A percentile compares a stretch with the other conserved stretches of the same genome.
phyloP scores from a whole-genome alignment of 441 rosid genomes.

The Gossypium trilobum region DNA sequence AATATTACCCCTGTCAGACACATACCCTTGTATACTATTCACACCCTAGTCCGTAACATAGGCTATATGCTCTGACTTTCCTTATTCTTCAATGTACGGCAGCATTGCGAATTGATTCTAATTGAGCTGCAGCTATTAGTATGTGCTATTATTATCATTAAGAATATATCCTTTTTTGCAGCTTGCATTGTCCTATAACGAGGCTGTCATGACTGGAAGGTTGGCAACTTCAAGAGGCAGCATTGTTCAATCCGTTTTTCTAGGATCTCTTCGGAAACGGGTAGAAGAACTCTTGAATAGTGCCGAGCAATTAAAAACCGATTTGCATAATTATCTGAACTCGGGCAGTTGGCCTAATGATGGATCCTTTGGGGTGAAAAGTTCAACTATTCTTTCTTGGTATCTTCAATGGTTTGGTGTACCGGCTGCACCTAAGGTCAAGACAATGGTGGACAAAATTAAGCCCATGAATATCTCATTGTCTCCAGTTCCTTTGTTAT shows the following conservation, averaged over 20 bases:
- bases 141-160: not conserved
- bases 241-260: constrained; percentile 60
- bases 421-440: constrained; percentile 50
- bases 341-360: constrained; percentile 52
- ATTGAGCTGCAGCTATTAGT: not conserved
- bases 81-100: no score
- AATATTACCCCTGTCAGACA: not conserved
- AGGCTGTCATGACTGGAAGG: constrained; percentile 66
- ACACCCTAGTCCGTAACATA: not conserved
- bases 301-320: constrained; percentile 32
- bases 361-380: constrained; percentile 1
- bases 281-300: constrained; percentile 53
- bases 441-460: constrained; percentile 39
- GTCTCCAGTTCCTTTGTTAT: constrained; percentile 48
- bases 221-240: constrained; percentile 51
- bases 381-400: constrained; percentile 31
- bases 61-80: no score
- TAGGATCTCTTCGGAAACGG: constrained; percentile 59
- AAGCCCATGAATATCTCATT: constrained; percentile 32
- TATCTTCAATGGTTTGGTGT: constrained; percentile 73
- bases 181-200: constrained; percentile 73
- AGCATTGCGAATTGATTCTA: not conserved
- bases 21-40: not conserved
- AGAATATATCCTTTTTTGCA: constrained; percentile 21
- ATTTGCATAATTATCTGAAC: constrained; percentile 41